Evolutionary conservation across 1,284 basidiomycete genomes (phyloP), one percentile per base, ranked within the genome.

Genomic region (Ganoderma sinense): DNA sequence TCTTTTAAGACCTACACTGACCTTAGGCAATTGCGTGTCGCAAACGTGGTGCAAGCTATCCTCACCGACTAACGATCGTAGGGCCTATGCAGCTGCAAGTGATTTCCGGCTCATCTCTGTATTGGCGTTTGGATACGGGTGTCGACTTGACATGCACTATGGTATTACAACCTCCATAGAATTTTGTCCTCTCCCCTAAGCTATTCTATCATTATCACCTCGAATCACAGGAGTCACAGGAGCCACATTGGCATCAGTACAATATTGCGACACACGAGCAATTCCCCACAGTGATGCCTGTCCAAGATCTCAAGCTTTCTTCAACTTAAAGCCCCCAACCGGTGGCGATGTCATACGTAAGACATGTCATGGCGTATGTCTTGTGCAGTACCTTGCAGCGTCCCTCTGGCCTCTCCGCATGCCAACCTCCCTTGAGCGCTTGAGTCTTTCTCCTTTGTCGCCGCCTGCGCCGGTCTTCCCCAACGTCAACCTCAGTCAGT

Each of bases 41-140:
- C 87, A n/a, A 97, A 97, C 78, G 96, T 98, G 70, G 97, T 98
- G 10, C 90, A 96, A 75, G 96, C 96, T 53, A 91, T 98, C 76
- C 82, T 97, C 73, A 91, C 88, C 72, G 92, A 94, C 78, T 94
- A 68, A 80, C 45, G 41, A 23, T 36, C 3, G n/a, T 20, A 40
- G 40, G 20, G 11, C 11, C 41, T 29, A 39, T 20, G 59, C 39
- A 14, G 61, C 43, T 8, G 39, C 23, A 14, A 41, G 59, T 23
- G 10, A 61, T 26, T 23, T 26, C 39, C 16, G 18, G 13, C 14
- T 4, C 18, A 23, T 59, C 20, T 20, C 56, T 36, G 10, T 14
- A n/a, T 23, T 36, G 31, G 56, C 33, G 2, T 31, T 41, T 51
- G 48, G 43, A 62, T 40, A 41, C 23, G 8, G 11, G 10, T 13